These are phyloP conservation scores for Kluyveromyces dobzhanskii DNA, from an alignment of 805 yeast genomes.

Conservation along the genomic window DNA sequence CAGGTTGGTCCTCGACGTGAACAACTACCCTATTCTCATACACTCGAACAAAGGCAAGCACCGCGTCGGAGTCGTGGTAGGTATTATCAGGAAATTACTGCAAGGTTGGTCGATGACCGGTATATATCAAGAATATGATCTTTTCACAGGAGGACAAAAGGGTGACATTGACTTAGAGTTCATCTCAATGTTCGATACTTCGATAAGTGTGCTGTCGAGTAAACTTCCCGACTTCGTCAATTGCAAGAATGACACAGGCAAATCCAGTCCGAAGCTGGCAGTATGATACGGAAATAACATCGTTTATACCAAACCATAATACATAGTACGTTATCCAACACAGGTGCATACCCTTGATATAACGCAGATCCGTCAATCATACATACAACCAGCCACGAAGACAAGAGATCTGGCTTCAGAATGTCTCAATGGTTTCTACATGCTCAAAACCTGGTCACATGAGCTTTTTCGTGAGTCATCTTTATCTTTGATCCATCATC, in stretches of 20 bases:
- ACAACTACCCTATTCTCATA: constrained; percentile 78
- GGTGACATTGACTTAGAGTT: constrained; percentile 88
- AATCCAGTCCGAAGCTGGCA: neutral
- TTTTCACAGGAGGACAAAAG: constrained; percentile 81
- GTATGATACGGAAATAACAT: no score
- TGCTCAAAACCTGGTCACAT: no score
- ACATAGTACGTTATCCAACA: no score
- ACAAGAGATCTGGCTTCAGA: no score
- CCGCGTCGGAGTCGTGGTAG: constrained; percentile 89
- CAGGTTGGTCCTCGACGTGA: constrained; percentile 46
- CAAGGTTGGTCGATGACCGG: constrained; percentile 95
- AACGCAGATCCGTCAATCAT: no score
- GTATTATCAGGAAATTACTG: constrained; percentile 71
- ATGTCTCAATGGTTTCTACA: no score
- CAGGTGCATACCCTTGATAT: no score
- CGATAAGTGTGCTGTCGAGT: constrained; percentile 37
- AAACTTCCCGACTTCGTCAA: constrained; percentile 54
- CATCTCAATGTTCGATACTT: constrained; percentile 73
- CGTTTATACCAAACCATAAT: no score
- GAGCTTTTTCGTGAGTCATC: no score
- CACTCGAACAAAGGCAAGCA: constrained; percentile 98
- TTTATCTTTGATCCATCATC: no score
- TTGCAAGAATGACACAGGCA: neutral
- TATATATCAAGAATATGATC: constrained; percentile 85
- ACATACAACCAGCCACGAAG: no score